Percentiles rank a stretch among this genome's conserved stretches.
phyloP scores from a whole-genome alignment of 805 yeast genomes.

The Schwanniomyces yamadae region DNA sequence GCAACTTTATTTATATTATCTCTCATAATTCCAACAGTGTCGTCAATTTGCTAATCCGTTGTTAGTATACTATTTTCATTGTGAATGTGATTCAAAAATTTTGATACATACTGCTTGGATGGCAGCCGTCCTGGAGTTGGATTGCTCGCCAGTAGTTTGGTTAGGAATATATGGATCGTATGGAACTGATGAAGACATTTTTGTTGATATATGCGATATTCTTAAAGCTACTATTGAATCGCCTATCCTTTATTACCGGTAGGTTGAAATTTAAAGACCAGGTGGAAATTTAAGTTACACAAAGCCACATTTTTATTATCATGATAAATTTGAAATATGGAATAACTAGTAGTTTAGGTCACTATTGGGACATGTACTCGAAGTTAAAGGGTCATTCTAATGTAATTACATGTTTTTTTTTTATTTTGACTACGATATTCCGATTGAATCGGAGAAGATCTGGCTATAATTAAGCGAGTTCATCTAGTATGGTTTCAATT shows the following conservation, averaged over 20 bases:
- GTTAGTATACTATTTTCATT: constrained; percentile 22
- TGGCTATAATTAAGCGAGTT: no score
- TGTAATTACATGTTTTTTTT: no score
- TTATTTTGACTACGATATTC: no score
- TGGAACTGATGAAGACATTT: constrained; percentile 77
- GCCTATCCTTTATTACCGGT: no score
- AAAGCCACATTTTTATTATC: neutral
- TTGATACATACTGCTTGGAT: constrained; percentile 67
- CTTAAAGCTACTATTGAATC: no score
- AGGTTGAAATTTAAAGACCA: neutral
- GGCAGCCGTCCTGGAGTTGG: constrained; percentile 68
- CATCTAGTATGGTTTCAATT: no score
- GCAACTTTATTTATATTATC: constrained; percentile 95
- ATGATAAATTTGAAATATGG: no score
- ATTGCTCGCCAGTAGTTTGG: constrained; percentile 50
- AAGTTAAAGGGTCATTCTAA: no score
- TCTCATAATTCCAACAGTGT: constrained; percentile 96
- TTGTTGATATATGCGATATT: neutral
- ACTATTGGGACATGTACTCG: no score
- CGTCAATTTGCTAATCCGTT: constrained; percentile 73
- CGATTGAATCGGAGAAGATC: no score
- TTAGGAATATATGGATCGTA: constrained; percentile 84
- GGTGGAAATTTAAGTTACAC: constrained; percentile 1
- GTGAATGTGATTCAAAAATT: neutral
- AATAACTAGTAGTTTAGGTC: no score